Evolutionary conservation across 1,139 yeast species (phyloP), one percentile per base, ranked within the genome.

Genomic region (Saccharomyces uvarum): DNA sequence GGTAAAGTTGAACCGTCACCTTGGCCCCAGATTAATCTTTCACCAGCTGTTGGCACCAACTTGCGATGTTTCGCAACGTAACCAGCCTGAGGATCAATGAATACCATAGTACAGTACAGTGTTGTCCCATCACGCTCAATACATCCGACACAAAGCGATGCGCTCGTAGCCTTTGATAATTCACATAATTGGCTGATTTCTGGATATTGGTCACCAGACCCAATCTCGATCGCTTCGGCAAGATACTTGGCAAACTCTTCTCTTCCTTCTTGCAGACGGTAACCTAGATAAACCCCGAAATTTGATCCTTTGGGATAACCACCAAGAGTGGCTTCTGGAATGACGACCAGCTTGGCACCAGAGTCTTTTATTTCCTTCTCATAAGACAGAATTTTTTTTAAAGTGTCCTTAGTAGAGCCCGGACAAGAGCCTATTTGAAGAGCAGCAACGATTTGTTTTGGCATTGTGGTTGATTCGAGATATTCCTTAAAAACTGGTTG

Each of bases 261-360:
- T 41, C 75, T 65, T 1, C 77, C 77, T 29, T 66, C 66, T 47
- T 71, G 74, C 31, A 70, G 58, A 54, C 77, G 64, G 60, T 70
- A 73, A 0, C 77, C 77, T 42, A 74, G 57, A 53, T 70, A 70
- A 8, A 76, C 66, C 9, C 75, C 77, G 57, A 74, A 74, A 3
- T 65, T 65, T 14, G 70, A 61, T 3, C 77, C 77, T 57, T 74
- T 74, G 3, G 77, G 77, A 55, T 74, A 74, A 3, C 77, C 77
- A 14, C 77, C 77, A 24, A 74, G 57, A 1, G 71, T 61, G 11
- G 76, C 77, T 57, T 74, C 77, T 14, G 77, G 77, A 48, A 74
- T 59, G 9, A 73, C 75, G 13, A 74, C 74, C 41, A 74, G 60
- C 31, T 69, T 65, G 21, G 70, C 70, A 1, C 69, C 63, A 11